Base-by-base conservation (phyloP, 2,329 filamentous ascomycete genomes). In the Cercospora canescens region DNA sequence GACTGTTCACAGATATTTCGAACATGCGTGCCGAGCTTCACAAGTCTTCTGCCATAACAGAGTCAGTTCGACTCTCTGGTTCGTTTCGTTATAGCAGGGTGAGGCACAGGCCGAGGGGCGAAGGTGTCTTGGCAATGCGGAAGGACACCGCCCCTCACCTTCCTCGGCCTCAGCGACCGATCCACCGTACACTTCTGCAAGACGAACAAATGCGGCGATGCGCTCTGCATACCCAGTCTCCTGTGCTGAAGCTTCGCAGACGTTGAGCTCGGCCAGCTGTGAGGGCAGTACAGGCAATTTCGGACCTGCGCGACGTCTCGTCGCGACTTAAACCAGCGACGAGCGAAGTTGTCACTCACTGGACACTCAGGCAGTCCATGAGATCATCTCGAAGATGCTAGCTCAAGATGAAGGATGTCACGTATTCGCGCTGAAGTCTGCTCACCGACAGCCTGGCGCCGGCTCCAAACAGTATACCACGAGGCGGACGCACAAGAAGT, bases 401-500 rank as follows among this genome's bases (percentile, higher is more conserved):
- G 28, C 28, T 24, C 52, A 56, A 3, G 18, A 35, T 18, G 16
- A 34, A 54, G 59, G 59, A 32, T 61, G 28, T 16, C 37, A 48
- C 21, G 45, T 52, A 45, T 61, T 61, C 16, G 59, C 41, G n/a
- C 41, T 61, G 41, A 61, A 61, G 30, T 41, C 39, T 30, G n/a
- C n/a, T 3, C 45, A 61, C 6, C 41, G 28, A 4, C 59, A 63
- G 54, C 5, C 30, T 18, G 28, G 59, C 14, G 26, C 12, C 12
- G 26, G n/a, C 32, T 30, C 24, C 16, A 56, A 57, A 16, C 63
- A 34, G n/a, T 37, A 66, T 28, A 21, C 39, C 21, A 58, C 54
- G 14, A 48, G 64, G 37, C 64, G 64, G 7, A 28, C 64, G n/a
- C 64, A 66, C 39, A 63, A 59, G 54, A 70, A 66, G 63, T 70